Evolutionary conservation across 352 stramenopile genomes (phyloP), one percentile per base, ranked within the genome.

Genomic region (Lagenidium giganteum): DNA sequence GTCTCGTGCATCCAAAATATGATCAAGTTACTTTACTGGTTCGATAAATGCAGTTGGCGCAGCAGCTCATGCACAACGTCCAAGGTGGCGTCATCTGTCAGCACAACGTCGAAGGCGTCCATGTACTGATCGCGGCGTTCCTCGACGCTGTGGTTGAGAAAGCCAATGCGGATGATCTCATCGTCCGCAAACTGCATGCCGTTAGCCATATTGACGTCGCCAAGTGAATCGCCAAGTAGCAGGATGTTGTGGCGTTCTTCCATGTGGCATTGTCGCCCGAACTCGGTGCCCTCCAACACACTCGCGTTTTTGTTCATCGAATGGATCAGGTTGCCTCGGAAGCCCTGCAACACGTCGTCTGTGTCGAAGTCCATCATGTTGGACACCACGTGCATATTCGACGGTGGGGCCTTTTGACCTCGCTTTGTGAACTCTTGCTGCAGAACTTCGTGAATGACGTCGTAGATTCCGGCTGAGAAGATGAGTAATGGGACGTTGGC

Each of bases 261-360:
- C 22, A 64, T 37, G 27, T 78, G 45, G 18, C 58, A 80, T 25
- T 72, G 51, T 11, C 64, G 23, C 60, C 67, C 76, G 33, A 90
- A 86, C 23, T 60, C 49, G 14, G 70, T 84, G 35, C 78, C 64
- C 5, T 70, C 45, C 33, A 87, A 16, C 29, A 90, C 72, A n/a
- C 57, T 64, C 11, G 74, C 70, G 38, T 81, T 90, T 51, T 90
- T 90, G 67, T 87, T 90, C 21, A 84, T 61, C 34, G 65, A 83
- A 45, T 90, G 73, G 47, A 90, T 90, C 14, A 84, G 23, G 28
- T 55, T 64, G 16, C 72, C 74, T 12, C 84, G 46, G 47, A 90
- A 86, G 37, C 58, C 67, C 38, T 71, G 44, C 37, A 84, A 60
- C 0, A 56, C 29, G 4, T 67, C 74, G 0, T 59, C 20, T 11